Percentiles rank a stretch among this genome's conserved stretches.
phyloP scores from a whole-genome alignment of 2,329 filamentous ascomycete genomes.

The Nemania diffusa region DNA sequence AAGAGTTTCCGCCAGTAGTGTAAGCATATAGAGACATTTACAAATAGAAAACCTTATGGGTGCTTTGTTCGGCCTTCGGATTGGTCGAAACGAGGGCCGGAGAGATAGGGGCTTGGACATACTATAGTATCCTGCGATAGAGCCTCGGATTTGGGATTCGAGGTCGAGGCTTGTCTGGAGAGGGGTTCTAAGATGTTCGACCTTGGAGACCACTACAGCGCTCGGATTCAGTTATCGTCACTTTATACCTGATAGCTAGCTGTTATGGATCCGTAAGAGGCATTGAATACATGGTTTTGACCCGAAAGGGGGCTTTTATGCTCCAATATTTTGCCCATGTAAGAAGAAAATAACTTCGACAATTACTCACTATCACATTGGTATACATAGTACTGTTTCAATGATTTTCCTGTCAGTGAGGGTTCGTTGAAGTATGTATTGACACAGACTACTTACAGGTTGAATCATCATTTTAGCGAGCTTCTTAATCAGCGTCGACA shows the following conservation, averaged over 20 bases:
- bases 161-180: slow-evolving; percentile 67
- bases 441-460: slow-evolving; percentile 57
- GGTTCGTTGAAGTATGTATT: not conserved
- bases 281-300: not conserved
- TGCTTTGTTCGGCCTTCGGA: not conserved
- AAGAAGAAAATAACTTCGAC: not conserved
- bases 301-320: not conserved
- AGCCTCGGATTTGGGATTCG: slow-evolving; percentile 67
- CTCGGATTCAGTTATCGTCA: not conserved
- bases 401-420: not conserved
- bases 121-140: slow-evolving; percentile 69
- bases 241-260: no score
- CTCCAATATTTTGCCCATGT: not conserved
- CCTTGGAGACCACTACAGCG: slow-evolving; percentile 59
- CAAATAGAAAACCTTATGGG: not conserved
- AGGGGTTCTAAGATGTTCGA: slow-evolving; percentile 72
- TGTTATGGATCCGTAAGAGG: not conserved
- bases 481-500: slow-evolving; percentile 62
- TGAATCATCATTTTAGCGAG: slow-evolving; percentile 67
- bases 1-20: not conserved
- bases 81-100: not conserved
- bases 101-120: slow-evolving; percentile 1
- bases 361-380: slow-evolving; percentile 61
- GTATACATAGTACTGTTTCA: slow-evolving; percentile 71
- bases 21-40: not conserved